phyloP scores from a whole-genome alignment of 2,329 filamentous ascomycete genomes.

The Davidsoniella virescens region DNA sequence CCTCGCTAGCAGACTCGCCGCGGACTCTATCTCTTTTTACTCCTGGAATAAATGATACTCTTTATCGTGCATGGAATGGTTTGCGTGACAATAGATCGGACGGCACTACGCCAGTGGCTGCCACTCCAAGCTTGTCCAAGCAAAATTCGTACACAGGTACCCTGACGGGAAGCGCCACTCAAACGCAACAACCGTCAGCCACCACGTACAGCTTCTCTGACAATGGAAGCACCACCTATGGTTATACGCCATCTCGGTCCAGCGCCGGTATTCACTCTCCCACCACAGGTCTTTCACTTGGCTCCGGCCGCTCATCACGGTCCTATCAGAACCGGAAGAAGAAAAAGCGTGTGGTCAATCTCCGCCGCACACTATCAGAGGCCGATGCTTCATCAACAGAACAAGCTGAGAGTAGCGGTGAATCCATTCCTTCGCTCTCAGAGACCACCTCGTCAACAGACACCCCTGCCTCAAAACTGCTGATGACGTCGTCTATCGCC shows the following conservation, averaged over 20 bases:
- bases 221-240: conserved; percentile 45
- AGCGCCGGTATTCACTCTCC: conserved; percentile 26
- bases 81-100: conserved; percentile 52
- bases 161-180: background rate
- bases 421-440: conserved; percentile 33
- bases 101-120: conserved; percentile 20
- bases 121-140: conserved; percentile 40
- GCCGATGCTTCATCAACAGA: conserved; percentile 25
- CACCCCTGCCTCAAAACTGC: conserved; percentile 44
- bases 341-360: conserved; percentile 70
- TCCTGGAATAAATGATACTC: conserved; percentile 72
- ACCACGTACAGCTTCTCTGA: conserved; percentile 63
- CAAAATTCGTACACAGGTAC: conserved; percentile 37
- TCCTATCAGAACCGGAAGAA: conserved; percentile 53
- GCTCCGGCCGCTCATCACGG: conserved; percentile 40
- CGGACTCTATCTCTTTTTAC: conserved; percentile 84
- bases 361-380: conserved; percentile 46
- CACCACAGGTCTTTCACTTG: conserved; percentile 42
- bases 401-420: conserved; percentile 29
- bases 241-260: conserved; percentile 38
- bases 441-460: conserved; percentile 3
- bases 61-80: conserved; percentile 85
- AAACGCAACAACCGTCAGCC: conserved; percentile 18
- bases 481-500: conserved; percentile 37
- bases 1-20: conserved; percentile 72